Percentiles rank a stretch among this genome's conserved stretches.
Evolutionary conservation across 345 rosid species (phyloP).

Genomic region (Mallotus nudiflorus): DNA sequence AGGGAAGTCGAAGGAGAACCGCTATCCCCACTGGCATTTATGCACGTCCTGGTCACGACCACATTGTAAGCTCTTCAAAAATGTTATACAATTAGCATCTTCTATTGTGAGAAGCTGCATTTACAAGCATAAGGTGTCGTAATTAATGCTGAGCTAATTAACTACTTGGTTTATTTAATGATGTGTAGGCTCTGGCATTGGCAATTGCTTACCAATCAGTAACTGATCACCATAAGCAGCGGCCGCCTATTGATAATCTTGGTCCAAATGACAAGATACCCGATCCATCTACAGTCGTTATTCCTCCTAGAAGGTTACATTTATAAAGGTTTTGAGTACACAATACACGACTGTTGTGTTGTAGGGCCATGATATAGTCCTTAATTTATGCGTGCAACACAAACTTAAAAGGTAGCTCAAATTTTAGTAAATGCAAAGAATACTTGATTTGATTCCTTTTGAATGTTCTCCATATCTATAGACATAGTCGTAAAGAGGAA

Average conservation of each 20-base stretch:
- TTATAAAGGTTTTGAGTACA: slow-evolving; percentile 6
- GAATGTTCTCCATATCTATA: too few relatives aligned
- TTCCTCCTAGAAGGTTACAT: slow-evolving; percentile 45
- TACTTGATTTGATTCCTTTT: too few relatives aligned
- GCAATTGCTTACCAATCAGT: slow-evolving; percentile 85
- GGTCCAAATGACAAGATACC: slow-evolving; percentile 59
- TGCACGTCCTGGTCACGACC: slow-evolving; percentile 77
- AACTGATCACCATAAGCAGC: slow-evolving; percentile 69
- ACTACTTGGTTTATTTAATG: neutral
- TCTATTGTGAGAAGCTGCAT: neutral
- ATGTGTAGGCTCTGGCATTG: slow-evolving; percentile 78
- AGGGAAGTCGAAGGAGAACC: slow-evolving; percentile 54
- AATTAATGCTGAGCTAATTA: neutral
- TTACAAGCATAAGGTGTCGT: too few relatives aligned
- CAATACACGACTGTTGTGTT: too few relatives aligned
- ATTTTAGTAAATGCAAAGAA: too few relatives aligned
- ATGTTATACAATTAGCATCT: neutral
- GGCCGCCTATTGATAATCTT: slow-evolving; percentile 69
- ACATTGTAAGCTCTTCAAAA: slow-evolving; percentile 58
- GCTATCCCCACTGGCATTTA: slow-evolving; percentile 68
- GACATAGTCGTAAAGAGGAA: too few relatives aligned
- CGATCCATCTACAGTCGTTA: slow-evolving; percentile 37
- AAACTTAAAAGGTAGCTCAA: too few relatives aligned
- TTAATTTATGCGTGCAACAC: too few relatives aligned
- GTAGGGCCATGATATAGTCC: too few relatives aligned